These are phyloP conservation scores for Penicillium sp. DNA, from an alignment of 2,329 filamentous ascomycete genomes.

Conservation along the genomic window DNA sequence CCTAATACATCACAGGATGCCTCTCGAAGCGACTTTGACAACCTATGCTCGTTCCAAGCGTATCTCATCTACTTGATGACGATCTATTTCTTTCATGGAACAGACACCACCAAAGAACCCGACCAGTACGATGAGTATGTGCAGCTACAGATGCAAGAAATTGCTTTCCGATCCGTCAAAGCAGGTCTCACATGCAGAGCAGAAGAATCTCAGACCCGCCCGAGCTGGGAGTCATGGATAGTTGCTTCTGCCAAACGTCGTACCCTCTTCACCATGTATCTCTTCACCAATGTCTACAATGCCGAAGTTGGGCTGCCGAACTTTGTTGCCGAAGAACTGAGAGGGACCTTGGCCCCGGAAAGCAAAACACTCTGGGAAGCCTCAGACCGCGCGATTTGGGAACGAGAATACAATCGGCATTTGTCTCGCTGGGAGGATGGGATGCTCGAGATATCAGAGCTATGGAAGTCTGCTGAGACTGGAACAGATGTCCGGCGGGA, in stretches of 20 bases:
- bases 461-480: conserved; percentile 48
- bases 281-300: conserved; percentile 54
- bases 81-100: conserved; percentile 45
- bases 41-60: conserved; percentile 53
- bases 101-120: conserved; percentile 32
- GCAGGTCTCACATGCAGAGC: conserved; percentile 48
- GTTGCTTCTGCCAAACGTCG: conserved; percentile 55
- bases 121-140: conserved; percentile 32
- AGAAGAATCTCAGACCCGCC: conserved; percentile 43
- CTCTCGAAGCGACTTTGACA: conserved; percentile 25
- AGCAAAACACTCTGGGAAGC: conserved; percentile 49
- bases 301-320: conserved; percentile 47
- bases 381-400: conserved; percentile 42
- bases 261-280: conserved; percentile 54
- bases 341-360: conserved; percentile 46
- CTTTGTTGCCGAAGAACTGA: conserved; percentile 53
- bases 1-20: conserved; percentile 6
- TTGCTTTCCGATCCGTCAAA: conserved; percentile 46
- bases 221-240: conserved; percentile 57
- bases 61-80: conserved; percentile 56
- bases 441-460: conserved; percentile 50
- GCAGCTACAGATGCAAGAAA: conserved; percentile 53
- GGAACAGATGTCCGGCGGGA: conserved; percentile 33
- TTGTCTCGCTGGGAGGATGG: conserved; percentile 47
- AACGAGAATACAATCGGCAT: conserved; percentile 45